Conservation (phyloP, 257 asterid species). For the Penstemon barbatus region DNA sequence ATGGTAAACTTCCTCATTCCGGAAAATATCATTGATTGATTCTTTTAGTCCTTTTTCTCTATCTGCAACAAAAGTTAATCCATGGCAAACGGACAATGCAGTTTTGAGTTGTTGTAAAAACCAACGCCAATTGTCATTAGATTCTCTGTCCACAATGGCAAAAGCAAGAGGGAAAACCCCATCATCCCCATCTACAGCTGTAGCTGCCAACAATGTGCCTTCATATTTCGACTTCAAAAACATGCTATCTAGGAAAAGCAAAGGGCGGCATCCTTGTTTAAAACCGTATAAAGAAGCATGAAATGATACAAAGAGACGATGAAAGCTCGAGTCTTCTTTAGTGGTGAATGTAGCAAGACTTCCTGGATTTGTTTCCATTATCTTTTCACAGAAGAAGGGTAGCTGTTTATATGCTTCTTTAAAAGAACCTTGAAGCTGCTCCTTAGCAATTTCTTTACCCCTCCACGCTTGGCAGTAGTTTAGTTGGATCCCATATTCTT, state of each 20-base stretch:
- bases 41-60: constrained; percentile 84
- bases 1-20: constrained; percentile 70
- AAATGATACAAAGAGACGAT: constrained; percentile 88
- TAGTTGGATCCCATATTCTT: constrained; percentile 86
- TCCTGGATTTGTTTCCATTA: constrained; percentile 95
- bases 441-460: constrained; percentile 97
- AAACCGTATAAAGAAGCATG: constrained; percentile 86
- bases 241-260: constrained; percentile 86
- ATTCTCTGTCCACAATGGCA: constrained; percentile 85
- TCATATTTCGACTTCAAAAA: constrained; percentile 87
- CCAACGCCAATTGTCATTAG: constrained; percentile 94
- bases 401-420: constrained; percentile 93
- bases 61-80: constrained; percentile 81
- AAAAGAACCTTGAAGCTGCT: constrained; percentile 98
- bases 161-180: constrained; percentile 90
- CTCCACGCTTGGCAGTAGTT: constrained; percentile 99
- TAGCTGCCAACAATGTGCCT: constrained; percentile 87
- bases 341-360: constrained; percentile 92
- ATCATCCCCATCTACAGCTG: constrained; percentile 91
- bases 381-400: constrained; percentile 79
- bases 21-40: constrained; percentile 70
- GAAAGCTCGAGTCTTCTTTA: constrained; percentile 90
- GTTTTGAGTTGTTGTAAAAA: constrained; percentile 77
- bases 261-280: constrained; percentile 89
- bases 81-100: constrained; percentile 56